Conservation (phyloP, 768 basidiomycete genomes). For the Daedaleopsis sinensis region DNA sequence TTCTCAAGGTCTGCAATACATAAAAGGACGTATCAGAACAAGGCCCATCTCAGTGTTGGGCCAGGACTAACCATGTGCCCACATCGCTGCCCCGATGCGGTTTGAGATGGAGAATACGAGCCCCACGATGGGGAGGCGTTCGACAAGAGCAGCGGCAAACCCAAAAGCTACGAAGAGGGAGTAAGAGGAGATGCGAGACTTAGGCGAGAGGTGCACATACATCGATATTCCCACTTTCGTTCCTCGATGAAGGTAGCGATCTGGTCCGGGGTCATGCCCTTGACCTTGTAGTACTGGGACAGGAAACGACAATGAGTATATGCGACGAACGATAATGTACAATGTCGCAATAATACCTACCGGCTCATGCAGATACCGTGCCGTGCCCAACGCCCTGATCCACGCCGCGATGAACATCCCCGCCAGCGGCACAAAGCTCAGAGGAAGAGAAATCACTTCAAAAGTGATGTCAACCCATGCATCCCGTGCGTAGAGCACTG, state of each 20-base stretch:
- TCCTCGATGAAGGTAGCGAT: slow-evolving; percentile 82
- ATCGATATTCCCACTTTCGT: slow-evolving; percentile 85
- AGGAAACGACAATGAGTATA: background rate
- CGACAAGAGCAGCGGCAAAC: slow-evolving; percentile 80
- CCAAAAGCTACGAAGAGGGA: slow-evolving; percentile 65
- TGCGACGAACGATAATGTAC: background rate
- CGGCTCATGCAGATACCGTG: slow-evolving; percentile 66
- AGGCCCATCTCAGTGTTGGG: too few relatives aligned
- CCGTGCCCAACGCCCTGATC: slow-evolving; percentile 69
- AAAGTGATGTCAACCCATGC: background rate
- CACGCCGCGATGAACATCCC: slow-evolving; percentile 64
- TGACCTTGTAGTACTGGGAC: slow-evolving; percentile 79
- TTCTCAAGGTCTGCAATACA: slow-evolving; percentile 60
- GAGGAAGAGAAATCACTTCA: slow-evolving; percentile 60
- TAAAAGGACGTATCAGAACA: background rate
- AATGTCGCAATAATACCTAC: slow-evolving; percentile 40
- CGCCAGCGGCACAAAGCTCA: slow-evolving; percentile 63
- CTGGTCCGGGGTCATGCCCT: slow-evolving; percentile 77
- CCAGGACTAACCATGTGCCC: slow-evolving; percentile 68
- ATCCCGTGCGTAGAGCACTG: too few relatives aligned
- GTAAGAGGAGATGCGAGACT: background rate
- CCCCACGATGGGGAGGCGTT: slow-evolving; percentile 81
- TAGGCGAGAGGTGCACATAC: slow-evolving; percentile 40
- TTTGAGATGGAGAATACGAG: slow-evolving; percentile 85
- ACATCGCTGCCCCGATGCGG: slow-evolving; percentile 92